phyloP scores from a whole-genome alignment of 805 yeast species.

The Hanseniaspora meyeri region DNA sequence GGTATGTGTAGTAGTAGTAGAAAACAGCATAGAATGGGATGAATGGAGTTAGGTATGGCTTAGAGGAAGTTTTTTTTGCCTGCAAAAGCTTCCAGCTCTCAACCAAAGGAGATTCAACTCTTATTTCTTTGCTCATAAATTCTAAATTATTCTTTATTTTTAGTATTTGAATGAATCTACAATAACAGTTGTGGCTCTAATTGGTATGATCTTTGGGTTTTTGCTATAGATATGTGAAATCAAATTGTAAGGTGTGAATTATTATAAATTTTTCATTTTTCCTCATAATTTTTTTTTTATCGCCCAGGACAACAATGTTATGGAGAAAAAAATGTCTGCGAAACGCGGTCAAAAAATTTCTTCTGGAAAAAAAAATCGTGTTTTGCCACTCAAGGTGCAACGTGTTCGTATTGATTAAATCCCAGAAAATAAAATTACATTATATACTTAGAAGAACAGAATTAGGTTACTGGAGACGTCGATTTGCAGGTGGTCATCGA shows the following conservation, averaged over 20 bases:
- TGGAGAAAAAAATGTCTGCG: too few relatives aligned
- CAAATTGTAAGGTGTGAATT: too few relatives aligned
- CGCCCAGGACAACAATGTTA: too few relatives aligned
- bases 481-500: background rate
- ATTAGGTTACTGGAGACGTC: background rate
- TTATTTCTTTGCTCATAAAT: conserved; percentile 4
- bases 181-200: too few relatives aligned
- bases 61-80: conserved; percentile 44
- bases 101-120: conserved; percentile 46
- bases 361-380: too few relatives aligned
- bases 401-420: background rate
- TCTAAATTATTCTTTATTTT: too few relatives aligned
- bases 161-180: too few relatives aligned
- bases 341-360: too few relatives aligned
- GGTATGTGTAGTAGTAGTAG: conserved; percentile 46
- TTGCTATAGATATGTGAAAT: too few relatives aligned
- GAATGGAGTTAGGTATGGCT: conserved; percentile 80
- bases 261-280: too few relatives aligned
- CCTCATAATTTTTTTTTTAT: too few relatives aligned
- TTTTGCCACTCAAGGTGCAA: background rate
- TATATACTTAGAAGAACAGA: background rate
- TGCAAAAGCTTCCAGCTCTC: conserved; percentile 61
- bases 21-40: conserved; percentile 64
- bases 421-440: background rate
- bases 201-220: too few relatives aligned